Conservation (phyloP, 129 eudicot genomes). For the Lonicera japonica region DNA sequence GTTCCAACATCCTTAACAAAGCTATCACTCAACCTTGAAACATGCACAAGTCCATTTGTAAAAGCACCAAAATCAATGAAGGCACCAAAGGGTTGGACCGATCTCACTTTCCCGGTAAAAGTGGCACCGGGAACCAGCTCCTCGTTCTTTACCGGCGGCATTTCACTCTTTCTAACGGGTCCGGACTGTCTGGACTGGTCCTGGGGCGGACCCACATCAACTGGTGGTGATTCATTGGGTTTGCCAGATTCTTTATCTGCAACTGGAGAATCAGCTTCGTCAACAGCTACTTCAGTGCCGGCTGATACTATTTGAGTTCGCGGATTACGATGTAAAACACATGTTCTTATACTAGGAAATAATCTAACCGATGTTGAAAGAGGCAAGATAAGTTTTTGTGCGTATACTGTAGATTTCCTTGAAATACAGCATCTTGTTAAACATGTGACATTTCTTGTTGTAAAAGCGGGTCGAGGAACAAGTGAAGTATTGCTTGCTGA, state of each 20-base stretch:
- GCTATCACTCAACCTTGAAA: constrained; percentile 62
- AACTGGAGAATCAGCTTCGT: constrained; percentile 41
- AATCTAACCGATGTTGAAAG: constrained; percentile 55
- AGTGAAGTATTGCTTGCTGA: constrained; percentile 41
- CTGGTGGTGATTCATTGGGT: constrained; percentile 25
- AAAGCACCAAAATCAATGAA: constrained; percentile 94
- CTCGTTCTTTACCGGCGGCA: constrained; percentile 89
- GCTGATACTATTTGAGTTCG: constrained; percentile 38
- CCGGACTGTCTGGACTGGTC: constrained; percentile 45
- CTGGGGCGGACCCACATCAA: constrained; percentile 20
- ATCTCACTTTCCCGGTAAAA: constrained; percentile 82
- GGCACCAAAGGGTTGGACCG: constrained; percentile 93
- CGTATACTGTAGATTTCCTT: constrained; percentile 31
- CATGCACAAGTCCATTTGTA: constrained; percentile 87
- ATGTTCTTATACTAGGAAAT: constrained; percentile 46
- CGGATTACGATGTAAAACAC: constrained; percentile 27
- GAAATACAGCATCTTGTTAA: constrained; percentile 36
- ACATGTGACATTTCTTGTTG: constrained; percentile 30
- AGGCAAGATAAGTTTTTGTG: constrained; percentile 45
- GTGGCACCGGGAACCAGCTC: constrained; percentile 78
- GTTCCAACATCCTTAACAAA: constrained; percentile 74
- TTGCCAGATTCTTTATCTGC: constrained; percentile 39
- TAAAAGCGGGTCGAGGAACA: constrained; percentile 33
- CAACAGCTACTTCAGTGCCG: constrained; percentile 63
- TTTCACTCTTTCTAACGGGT: constrained; percentile 74